These are phyloP conservation scores for Cicer arietinum DNA, from an alignment of 306 rosid species.

Conservation along the genomic window DNA sequence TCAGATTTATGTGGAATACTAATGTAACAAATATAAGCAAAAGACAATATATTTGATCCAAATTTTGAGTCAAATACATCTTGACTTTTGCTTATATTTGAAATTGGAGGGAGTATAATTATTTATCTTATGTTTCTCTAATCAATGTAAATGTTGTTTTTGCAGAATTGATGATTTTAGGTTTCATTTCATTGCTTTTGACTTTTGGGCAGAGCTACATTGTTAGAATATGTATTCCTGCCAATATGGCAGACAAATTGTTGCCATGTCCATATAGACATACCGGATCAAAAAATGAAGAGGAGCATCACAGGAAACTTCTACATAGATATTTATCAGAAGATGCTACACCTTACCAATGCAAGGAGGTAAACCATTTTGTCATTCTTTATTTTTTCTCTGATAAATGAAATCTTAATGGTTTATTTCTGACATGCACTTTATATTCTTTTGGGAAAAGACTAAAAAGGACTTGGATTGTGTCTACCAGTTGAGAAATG, in stretches of 20 bases:
- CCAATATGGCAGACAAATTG: conserved; percentile 59
- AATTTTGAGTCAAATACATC: too few relatives aligned
- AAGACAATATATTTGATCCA: too few relatives aligned
- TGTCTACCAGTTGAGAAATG: too few relatives aligned
- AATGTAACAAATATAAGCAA: not conserved
- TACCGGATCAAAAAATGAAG: conserved; percentile 30
- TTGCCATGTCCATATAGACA: conserved; percentile 64
- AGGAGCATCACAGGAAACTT: conserved; percentile 64
- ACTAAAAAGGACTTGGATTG: too few relatives aligned
- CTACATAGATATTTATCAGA: conserved; percentile 70
- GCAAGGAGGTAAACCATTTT: conserved; percentile 64
- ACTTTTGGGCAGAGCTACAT: conserved; percentile 87
- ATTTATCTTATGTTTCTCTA: conserved; percentile 9
- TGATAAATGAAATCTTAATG: conserved; percentile 11
- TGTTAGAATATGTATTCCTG: conserved; percentile 73
- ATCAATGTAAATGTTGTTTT: conserved; percentile 23
- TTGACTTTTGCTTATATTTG: too few relatives aligned
- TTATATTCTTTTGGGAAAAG: not conserved
- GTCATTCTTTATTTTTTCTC: not conserved
- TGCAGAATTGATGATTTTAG: conserved; percentile 97
- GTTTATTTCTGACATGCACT: not conserved
- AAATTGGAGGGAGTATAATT: not conserved
- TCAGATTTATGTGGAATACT: not conserved
- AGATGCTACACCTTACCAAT: conserved; percentile 43
- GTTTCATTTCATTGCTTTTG: conserved; percentile 86